Evolutionary conservation across 164 flowering plant genomes (phyloP), one percentile per base, ranked within the genome.

Genomic region (Aristolochia fimbriata): DNA sequence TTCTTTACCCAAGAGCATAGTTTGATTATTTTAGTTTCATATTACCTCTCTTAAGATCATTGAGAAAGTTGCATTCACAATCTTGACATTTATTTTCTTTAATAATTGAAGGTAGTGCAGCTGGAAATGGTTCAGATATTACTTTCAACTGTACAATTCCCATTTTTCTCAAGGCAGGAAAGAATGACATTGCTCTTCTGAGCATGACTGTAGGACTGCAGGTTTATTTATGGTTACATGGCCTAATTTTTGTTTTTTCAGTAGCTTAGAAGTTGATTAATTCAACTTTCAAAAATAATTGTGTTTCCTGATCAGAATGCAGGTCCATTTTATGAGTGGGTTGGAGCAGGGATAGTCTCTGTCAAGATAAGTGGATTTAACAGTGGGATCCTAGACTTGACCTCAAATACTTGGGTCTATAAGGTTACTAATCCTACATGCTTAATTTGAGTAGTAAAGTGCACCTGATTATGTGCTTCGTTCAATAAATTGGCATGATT

Each of bases 131-230:
- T 19, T 61, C 81, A 0, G 67, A 77, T 50, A 60, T 78, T 12
- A 60, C 81, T 50, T 91, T 81, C 75, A 78, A 76, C 52, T 78
- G 76, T 51, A 65, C 65, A 60, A 71, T 60, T 51, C 83, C 93
- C 43, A 76, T 94, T 58, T 47, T 82, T 68, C 87, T 91, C 51
- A 87, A 80, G 72, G 79, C 85, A 47, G 99, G 99, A 55, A 80
- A 78, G 60, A 94, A 94, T 69, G 88, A 91, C 61, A 82, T 94
- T 74, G 85, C 91, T 57, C 73, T 94, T 58, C 72, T 94, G 57
- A 81, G 93, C 83, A 81, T 94, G 97, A 85, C 99, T 57, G 97
- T 94, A 61, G 99, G 99, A 54, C 68, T 88, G 58, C 83, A 76
- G 68, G 99, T 94, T 70, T 68, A 58, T 27, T 64, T 10, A 21